Percentiles rank a stretch among this genome's conserved stretches.
These are phyloP conservation scores for Stenocarpella maydis DNA, from an alignment of 2,329 filamentous ascomycete genomes.

Conservation along the genomic window DNA sequence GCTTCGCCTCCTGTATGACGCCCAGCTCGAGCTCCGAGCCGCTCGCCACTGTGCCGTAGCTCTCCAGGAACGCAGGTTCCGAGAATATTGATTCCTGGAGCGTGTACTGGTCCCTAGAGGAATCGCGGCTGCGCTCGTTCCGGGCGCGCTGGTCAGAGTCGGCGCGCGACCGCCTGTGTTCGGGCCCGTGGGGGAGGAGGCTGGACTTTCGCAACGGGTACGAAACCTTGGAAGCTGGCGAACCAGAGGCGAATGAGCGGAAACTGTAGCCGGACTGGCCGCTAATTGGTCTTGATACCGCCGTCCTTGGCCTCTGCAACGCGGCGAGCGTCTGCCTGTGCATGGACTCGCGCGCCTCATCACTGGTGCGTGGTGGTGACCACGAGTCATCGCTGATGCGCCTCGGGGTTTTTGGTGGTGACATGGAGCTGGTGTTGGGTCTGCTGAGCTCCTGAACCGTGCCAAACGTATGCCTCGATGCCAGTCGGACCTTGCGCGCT, in stretches of 20 bases:
- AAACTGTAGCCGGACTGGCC: conserved; percentile 31
- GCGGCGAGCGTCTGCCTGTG: conserved; percentile 31
- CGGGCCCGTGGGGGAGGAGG: neutral
- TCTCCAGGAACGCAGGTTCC: conserved; percentile 29
- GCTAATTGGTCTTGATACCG: conserved; percentile 11
- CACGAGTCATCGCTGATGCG: neutral
- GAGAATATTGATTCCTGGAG: conserved; percentile 34
- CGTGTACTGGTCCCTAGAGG: conserved; percentile 31
- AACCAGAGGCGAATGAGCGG: conserved; percentile 28
- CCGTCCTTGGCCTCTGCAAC: conserved; percentile 15
- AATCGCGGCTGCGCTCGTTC: conserved; percentile 28
- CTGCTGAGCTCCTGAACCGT: conserved; percentile 37
- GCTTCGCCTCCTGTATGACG: conserved; percentile 6
- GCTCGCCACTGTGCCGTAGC: conserved; percentile 26
- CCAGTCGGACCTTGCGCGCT: conserved; percentile 28
- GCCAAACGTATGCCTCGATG: conserved; percentile 32
- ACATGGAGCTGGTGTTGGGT: conserved; percentile 38
- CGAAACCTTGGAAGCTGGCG: conserved; percentile 10
- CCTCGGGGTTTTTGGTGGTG: conserved; percentile 27
- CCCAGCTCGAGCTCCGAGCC: neutral
- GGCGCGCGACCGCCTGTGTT: conserved; percentile 10
- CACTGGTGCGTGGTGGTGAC: conserved; percentile 39
- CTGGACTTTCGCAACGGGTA: conserved; percentile 30
- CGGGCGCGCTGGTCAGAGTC: conserved; percentile 1
- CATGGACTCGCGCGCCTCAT: conserved; percentile 38